Base-by-base conservation (phyloP, 2,329 filamentous ascomycete genomes). In the Xylariomycetidae sp. region DNA sequence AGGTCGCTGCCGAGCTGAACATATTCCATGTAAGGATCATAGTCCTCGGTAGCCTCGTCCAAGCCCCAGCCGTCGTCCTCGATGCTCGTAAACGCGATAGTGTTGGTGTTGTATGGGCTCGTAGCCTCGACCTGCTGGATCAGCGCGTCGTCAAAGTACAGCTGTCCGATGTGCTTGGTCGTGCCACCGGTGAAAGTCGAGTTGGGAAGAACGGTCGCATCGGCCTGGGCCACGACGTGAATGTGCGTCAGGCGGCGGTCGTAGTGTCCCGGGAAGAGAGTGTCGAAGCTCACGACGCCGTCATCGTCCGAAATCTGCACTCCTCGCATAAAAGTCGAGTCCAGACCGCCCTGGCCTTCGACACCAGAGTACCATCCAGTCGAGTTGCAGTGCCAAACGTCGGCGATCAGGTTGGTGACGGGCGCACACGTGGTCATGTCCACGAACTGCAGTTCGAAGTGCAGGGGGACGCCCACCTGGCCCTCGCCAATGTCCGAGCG, bases 201-300 rank as follows among this genome's bases (percentile, higher is more conserved):
- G 43, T 64, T 62, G 3, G 48, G 42, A 16, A 58, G 51, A 7
- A 62, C 38, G 6, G 49, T 51, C 14, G 56, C 51, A 27, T 59
- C 57, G 18, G 54, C 51, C 34, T 62, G 60, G 11, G 56, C 57
- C 16, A 64, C 55, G 13, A 68, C 36, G 51, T 69, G 66, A 36
- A 64, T 60, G 43, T 70, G 66, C 10, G 56, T 65, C 0, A 60
- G 54, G 9, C 62, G 55, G 1, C 59, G 58, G 22, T 51, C 40
- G 48, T 63, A 63, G 46, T 68, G 64, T 9, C 66, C 66, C 1
- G 66, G 64, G 50, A 69, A 63, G 14, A 63, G 56, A 8, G 66
- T 72, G 22, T 68, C 60, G 49, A 74, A 72, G 30, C 53, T 55
- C 12, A 65, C 66, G 10, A 73, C 63, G 25, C 70, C 70, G 27